Base-by-base conservation (phyloP, 768 basidiomycete genomes). In the Pisolithus tinctorius region DNA sequence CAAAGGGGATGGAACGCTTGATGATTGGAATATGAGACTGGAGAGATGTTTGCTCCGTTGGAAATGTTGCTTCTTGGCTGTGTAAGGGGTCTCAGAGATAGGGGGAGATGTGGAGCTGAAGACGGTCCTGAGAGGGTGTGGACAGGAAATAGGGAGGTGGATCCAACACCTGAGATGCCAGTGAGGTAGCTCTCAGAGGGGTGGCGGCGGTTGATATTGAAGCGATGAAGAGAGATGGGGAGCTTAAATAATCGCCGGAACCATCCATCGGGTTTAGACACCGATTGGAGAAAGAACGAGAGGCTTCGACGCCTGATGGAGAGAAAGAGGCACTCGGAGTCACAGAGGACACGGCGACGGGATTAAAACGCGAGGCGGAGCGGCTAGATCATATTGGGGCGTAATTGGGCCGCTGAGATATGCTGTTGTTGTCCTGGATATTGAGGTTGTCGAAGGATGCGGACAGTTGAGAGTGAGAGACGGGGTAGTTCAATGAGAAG, bases 121-220 rank as follows among this genome's bases (percentile, higher is more conserved):
- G 73, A 71, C 8, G 75, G 76, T 4, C 68, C 62, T 26, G 72
- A 64, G 10, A 76, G 71, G 29, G 77, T 67, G 39, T 11, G 11
- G 31, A 78, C 70, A 76, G 68, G 2, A 73, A 64, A 43, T 75
- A 70, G 45, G 69, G 71, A n/a, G 77, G 67, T 5, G 71, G 60
- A 49, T 82, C 79, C 79, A 79, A 88, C 30, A 86, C 70, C 53
- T 87, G 82, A 8, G 80, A 67, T 13, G 81, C 81, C 86, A 85
- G 88, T 2, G 71, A 60, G 1, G 86, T 84, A 5, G 82, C 72
- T 48, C 72, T 74, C 26, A 80, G 65, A 29, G 81, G 75, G 4
- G 79, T 79, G 43, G 85, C 82, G 16, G 75, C 72, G 16, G 85
- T 81, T 6, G 84, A 81, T 51, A 83, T 74, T 1, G 85, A 83